Percentiles rank a stretch among this genome's conserved stretches.
phyloP scores from a whole-genome alignment of 352 stramenopile genomes.

The Globisporangium carolinianum region DNA sequence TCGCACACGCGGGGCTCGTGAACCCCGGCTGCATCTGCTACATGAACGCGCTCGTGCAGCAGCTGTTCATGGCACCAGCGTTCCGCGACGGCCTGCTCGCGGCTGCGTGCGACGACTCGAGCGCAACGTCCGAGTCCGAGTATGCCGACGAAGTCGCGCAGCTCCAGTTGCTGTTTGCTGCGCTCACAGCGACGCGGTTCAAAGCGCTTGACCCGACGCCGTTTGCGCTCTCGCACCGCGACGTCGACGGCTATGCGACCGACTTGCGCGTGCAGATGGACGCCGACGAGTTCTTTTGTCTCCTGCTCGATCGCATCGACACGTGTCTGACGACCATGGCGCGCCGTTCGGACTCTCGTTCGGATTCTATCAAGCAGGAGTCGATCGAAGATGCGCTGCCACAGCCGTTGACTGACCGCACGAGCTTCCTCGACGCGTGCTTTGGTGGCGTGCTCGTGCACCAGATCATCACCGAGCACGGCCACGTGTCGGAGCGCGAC shows the following conservation, averaged over 20 bases:
- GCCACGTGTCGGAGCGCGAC: constrained; percentile 70
- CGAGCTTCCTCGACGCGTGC: constrained; percentile 28
- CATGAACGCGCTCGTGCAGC: constrained; percentile 98
- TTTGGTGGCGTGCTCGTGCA: constrained; percentile 80
- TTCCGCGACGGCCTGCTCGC: constrained; percentile 52
- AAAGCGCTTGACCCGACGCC: constrained; percentile 48
- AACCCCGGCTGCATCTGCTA: constrained; percentile 99
- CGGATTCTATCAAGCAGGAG: too few relatives aligned
- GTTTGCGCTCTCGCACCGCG: constrained; percentile 62
- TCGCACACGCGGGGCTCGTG: constrained; percentile 81
- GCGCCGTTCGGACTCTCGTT: too few relatives aligned
- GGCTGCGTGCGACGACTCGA: constrained; percentile 19
- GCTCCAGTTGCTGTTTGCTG: constrained; percentile 66
- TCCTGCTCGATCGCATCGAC: constrained; percentile 76
- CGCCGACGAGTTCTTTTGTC: constrained; percentile 75
- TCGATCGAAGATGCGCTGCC: too few relatives aligned
- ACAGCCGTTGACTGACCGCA: too few relatives aligned
- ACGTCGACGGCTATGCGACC: constrained; percentile 67
- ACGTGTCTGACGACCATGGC: constrained; percentile 9
- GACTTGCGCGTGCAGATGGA: constrained; percentile 79
- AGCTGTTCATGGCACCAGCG: constrained; percentile 84
- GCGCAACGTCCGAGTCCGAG: constrained; percentile 1
- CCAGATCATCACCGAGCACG: constrained; percentile 74
- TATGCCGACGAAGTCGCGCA: constrained; percentile 52
- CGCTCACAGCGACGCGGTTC: constrained; percentile 33